phyloP scores from a whole-genome alignment of 2,329 filamentous ascomycete species.

The Ascochyta lentis region DNA sequence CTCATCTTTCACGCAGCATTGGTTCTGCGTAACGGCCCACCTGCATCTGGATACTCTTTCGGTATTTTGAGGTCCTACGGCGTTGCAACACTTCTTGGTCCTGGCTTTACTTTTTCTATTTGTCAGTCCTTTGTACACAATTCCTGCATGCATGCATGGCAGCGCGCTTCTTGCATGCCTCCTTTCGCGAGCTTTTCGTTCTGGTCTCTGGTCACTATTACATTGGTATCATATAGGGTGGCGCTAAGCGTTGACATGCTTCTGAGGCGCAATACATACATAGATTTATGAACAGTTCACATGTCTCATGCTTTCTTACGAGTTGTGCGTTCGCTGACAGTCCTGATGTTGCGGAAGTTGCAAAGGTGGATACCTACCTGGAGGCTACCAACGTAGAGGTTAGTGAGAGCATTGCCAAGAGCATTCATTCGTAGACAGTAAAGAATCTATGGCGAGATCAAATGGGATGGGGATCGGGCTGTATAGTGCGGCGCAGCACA shows the following conservation, averaged over 20 bases:
- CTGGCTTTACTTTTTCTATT: slow-evolving; percentile 9
- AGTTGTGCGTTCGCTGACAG: background rate
- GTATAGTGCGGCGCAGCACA: too few relatives aligned
- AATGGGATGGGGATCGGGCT: too few relatives aligned
- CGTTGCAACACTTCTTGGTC: slow-evolving; percentile 7
- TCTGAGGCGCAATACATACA: slow-evolving; percentile 13
- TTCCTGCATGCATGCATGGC: slow-evolving; percentile 30
- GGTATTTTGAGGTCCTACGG: slow-evolving; percentile 8
- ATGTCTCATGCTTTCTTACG: background rate
- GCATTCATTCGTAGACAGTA: too few relatives aligned
- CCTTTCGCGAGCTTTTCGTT: slow-evolving; percentile 1
- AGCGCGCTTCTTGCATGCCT: slow-evolving; percentile 36
- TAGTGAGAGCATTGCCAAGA: too few relatives aligned
- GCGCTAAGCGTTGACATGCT: slow-evolving; percentile 17
- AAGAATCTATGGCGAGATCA: too few relatives aligned
- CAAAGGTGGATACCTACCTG: too few relatives aligned
- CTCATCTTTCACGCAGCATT: slow-evolving; percentile 12
- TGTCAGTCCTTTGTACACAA: slow-evolving; percentile 17
- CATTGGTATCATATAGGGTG: slow-evolving; percentile 8
- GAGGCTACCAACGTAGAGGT: too few relatives aligned
- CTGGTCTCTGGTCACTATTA: background rate
- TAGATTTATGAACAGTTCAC: slow-evolving; percentile 14
- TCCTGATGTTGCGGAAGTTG: too few relatives aligned
- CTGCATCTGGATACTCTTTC: slow-evolving; percentile 17
- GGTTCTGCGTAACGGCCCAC: slow-evolving; percentile 19